Evolutionary conservation across 306 rosid genomes (phyloP).

Genomic region (Gillenia trifoliata): DNA sequence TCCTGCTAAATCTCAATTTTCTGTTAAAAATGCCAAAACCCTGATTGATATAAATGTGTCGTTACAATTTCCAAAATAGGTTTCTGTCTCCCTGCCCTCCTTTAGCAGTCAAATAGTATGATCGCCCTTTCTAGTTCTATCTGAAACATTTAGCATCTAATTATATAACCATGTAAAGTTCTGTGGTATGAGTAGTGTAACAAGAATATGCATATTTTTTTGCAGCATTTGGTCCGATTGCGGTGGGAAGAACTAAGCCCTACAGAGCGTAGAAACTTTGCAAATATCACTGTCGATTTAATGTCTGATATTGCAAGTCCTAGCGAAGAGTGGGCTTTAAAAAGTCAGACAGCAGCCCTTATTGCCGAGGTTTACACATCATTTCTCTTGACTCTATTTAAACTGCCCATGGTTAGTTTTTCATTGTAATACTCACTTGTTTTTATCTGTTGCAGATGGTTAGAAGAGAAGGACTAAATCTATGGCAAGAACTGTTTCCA

Average conservation of each 20-base stretch:
- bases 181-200: slow-evolving; percentile 1
- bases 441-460: slow-evolving; percentile 56
- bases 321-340: slow-evolving; percentile 86
- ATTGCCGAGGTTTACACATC: slow-evolving; percentile 74
- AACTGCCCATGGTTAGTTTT: slow-evolving; percentile 7
- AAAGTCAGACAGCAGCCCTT: slow-evolving; percentile 97
- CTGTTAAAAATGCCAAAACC: background rate
- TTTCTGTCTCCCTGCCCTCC: background rate
- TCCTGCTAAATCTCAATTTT: background rate
- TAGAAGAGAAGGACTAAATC: slow-evolving; percentile 76
- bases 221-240: slow-evolving; percentile 88
- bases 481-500: slow-evolving; percentile 79
- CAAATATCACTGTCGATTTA: slow-evolving; percentile 64
- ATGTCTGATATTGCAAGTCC: slow-evolving; percentile 88
- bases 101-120: too few relatives aligned
- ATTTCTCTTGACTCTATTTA: slow-evolving; percentile 15
- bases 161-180: background rate
- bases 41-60: background rate
- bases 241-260: slow-evolving; percentile 90
- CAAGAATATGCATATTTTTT: slow-evolving; percentile 13
- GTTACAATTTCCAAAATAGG: background rate
- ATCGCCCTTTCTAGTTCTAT: background rate
- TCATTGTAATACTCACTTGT: slow-evolving; percentile 1
- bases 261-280: slow-evolving; percentile 61
- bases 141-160: background rate